Evolutionary conservation across 192 early-diverging fungal species (phyloP), one percentile per base, ranked within the genome.

Genomic region (Entomortierella chlamydospora): DNA sequence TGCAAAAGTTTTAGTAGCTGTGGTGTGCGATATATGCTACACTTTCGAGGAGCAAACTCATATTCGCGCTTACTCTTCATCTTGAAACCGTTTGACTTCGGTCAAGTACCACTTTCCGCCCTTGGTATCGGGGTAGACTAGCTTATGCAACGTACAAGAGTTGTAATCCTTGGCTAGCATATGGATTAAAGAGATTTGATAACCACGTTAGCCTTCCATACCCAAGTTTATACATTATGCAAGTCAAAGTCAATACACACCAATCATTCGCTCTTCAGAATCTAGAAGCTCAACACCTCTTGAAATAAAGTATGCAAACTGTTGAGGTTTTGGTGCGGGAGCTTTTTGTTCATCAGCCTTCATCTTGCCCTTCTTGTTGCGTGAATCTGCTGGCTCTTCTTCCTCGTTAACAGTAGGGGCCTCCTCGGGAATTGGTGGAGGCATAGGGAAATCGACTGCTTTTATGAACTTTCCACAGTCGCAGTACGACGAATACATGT

Each of bases 401-500:
- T 64, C 61, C 23, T 76, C 68, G 6, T 57, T 41, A 28, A 51
- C 58, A 20, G 74, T 59, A 23, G 79, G 57, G 26, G 30, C 63
- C 18, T 83, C 82, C 23, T 88, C 84, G 23, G 82, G 70, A 47
- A 63, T 73, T 9, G 61, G 81, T 23, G 67, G 86, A 42, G 74
- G 37, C 41, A 82, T 67, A 49, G 83, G 83, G 30, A 70, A 79
- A 61, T 96, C 94, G 12, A 94, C 68, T 59, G 84, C 88, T 56
- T 90, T 82, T 49, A 98, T 91, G 64, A 98, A 93, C 83, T 95
- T 96, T 52, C 89, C 94, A 67, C 94, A 98, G 78, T 98, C 96
- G 84, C 97, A 98, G 82, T 97, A 98, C 53, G 91, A 96, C 8
- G 95, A 95, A 81, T 95, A 98, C 26, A 95, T 87, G 45, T 90